Base-by-base conservation (phyloP, 108 stramenopile species). In the Skeletonema costatum region DNA sequence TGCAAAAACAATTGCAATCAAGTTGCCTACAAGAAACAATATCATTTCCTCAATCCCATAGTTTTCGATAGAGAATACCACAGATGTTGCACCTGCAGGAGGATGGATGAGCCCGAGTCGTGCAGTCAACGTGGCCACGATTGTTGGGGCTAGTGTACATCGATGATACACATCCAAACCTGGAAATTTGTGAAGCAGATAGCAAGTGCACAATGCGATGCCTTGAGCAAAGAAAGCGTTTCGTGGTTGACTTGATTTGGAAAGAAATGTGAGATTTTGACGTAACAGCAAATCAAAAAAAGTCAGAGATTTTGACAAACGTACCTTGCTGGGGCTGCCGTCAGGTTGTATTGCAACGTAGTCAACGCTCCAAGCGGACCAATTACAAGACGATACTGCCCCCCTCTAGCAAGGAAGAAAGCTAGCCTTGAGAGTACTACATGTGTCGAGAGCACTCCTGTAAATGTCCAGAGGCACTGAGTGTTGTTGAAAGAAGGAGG, bases 401-500 rank as follows among this genome's bases (percentile, higher is more conserved):
- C 7, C n/a, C 74, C 67, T 39, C 9, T 4, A 3, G 74, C 12
- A 13, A 75, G 21, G 25, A 14, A 25, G 2, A 9, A 9, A 44
- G 16, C 36, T 4, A 75, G n/a, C 39, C 51, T 30, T 31, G 67
- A 53, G 11, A 75, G 74, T 17, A 75, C 41, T 19, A 32, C 29
- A 30, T 59, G 56, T 16, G 74, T 75, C 30, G 14, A 29, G 16
- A 56, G 21, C 12, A 68, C 41, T 68, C 74, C 74, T 9, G 30
- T n/a, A 33, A 75, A 70, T 2, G 74, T 75, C 74, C 74, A 75
- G 14, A 69, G 11, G 25, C 68, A 75, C 39, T 75, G 74, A 21
- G 14, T 69, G 4, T 32, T 39, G 10, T 53, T 68, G 35, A 70
- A 56, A 12, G 68, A 4, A 21, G 74, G 74, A 10, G 74, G 74